Evolutionary conservation across 306 rosid species (phyloP).

Genomic region (Sicyos baderoa): DNA sequence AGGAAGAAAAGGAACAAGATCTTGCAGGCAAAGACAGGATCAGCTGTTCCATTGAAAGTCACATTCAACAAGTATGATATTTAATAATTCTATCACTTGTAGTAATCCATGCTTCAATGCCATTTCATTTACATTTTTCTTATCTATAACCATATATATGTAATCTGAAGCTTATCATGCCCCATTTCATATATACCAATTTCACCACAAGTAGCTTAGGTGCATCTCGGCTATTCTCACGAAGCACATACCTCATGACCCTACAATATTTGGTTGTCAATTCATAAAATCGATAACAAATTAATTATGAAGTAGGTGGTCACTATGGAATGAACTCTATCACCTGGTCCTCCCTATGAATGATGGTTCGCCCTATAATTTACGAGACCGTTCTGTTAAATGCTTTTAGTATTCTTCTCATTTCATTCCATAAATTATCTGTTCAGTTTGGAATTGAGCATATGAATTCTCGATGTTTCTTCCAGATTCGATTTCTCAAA

Average conservation of each 20-base stretch:
- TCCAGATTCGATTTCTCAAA: slow-evolving; percentile 76
- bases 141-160: neutral
- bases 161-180: too few relatives aligned
- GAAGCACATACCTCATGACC: too few relatives aligned
- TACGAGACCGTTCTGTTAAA: neutral
- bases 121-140: neutral
- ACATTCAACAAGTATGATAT: slow-evolving; percentile 65
- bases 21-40: slow-evolving; percentile 79
- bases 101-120: neutral
- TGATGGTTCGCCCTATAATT: neutral
- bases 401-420: neutral
- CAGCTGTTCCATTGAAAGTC: slow-evolving; percentile 58
- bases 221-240: too few relatives aligned
- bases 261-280: too few relatives aligned
- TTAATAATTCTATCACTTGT: neutral
- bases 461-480: slow-evolving; percentile 12
- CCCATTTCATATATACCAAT: too few relatives aligned
- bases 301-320: too few relatives aligned
- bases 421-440: neutral
- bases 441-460: neutral
- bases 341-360: too few relatives aligned
- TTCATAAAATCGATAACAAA: too few relatives aligned
- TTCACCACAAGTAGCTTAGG: too few relatives aligned
- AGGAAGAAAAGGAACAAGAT: slow-evolving; percentile 74
- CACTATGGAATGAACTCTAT: too few relatives aligned